Base-by-base conservation (phyloP, 148 eudicot species). In the Chenopodium suecicum region DNA sequence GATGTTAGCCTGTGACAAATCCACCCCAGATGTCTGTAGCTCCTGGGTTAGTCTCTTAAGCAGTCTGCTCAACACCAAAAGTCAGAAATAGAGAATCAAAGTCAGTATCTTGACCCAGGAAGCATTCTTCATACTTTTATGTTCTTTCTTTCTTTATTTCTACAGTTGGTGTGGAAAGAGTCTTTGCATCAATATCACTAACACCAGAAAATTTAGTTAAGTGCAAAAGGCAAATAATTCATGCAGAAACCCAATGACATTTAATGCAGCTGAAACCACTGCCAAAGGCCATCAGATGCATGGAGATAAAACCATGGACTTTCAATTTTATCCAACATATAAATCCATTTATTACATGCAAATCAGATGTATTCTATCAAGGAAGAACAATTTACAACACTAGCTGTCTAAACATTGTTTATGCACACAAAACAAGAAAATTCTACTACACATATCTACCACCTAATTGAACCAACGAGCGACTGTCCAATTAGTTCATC, bases 11-110 rank as follows among this genome's bases (percentile, higher is more conserved):
- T 91, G 95, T 20, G 95, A 81, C 86, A 97, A 80, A 88, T 97
- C 98, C 81, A 97, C 97, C 20, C 98, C 99, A 19, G 94, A 94
- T n/a, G 92, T 86, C 79, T 89, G 92, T 78, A 97, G 88, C 50
- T 93, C 92, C 76, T 80, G 88, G 52, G 91, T 90, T 76, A 97
- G 86, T 62, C 80, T 89, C 85, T 88, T 89, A 87, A 91, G 74
- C 52, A 97, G 75, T 88, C 99, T 97, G 95, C 76, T 67, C 29
- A 75, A 79, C 74, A 82, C 72, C 70, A 78, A 75, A 83, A 29
- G 13, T 32, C 73, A 73, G 27, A 17, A 20, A 58, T 20, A 60
- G 58, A 58, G 60, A 48, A 23, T 77, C 56, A 78, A 60, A 23
- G 47, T 19, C 73, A 25, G 75, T 23, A 73, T 16, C 48, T 74